A percentile compares a stretch with the other conserved stretches of the same genome.
Conservation (phyloP, 495 filamentous ascomycete species). For the Daldinia grandis region DNA sequence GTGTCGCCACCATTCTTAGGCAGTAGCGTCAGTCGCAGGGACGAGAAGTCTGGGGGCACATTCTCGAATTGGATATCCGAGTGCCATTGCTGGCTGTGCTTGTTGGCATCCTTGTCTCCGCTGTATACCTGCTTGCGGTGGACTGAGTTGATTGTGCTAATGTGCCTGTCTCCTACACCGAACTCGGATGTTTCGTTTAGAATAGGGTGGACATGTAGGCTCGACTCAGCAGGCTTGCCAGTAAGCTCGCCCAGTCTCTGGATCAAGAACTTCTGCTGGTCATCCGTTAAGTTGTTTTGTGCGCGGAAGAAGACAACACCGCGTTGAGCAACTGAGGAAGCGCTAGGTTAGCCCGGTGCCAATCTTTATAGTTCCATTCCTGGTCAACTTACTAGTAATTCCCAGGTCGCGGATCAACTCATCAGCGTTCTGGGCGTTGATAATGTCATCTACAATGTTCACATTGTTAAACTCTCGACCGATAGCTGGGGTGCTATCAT, state of each 20-base stretch:
- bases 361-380: background rate
- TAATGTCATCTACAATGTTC: slow-evolving; percentile 64
- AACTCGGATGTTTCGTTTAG: slow-evolving; percentile 67
- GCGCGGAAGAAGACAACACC: slow-evolving; percentile 83
- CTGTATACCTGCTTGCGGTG: slow-evolving; percentile 65
- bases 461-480: slow-evolving; percentile 71
- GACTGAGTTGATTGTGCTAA: slow-evolving; percentile 72
- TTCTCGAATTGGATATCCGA: slow-evolving; percentile 74
- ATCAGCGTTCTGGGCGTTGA: background rate
- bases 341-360: background rate
- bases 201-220: slow-evolving; percentile 76
- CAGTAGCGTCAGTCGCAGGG: slow-evolving; percentile 64
- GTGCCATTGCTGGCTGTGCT: slow-evolving; percentile 61
- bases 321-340: slow-evolving; percentile 70
- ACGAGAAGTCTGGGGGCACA: slow-evolving; percentile 70
- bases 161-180: slow-evolving; percentile 71
- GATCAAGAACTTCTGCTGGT: slow-evolving; percentile 66
- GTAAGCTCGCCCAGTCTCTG: slow-evolving; percentile 69
- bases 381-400: background rate
- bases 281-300: slow-evolving; percentile 63
- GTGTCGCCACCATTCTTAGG: slow-evolving; percentile 59
- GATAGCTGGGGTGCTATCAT: slow-evolving; percentile 74
- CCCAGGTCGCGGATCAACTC: background rate
- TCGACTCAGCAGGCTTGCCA: slow-evolving; percentile 68
- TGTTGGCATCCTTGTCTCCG: slow-evolving; percentile 4